Percentiles rank a stretch among this genome's conserved stretches.
phyloP scores from a whole-genome alignment of 1,284 basidiomycete genomes.

The Austroboletus novae-zelandiae region DNA sequence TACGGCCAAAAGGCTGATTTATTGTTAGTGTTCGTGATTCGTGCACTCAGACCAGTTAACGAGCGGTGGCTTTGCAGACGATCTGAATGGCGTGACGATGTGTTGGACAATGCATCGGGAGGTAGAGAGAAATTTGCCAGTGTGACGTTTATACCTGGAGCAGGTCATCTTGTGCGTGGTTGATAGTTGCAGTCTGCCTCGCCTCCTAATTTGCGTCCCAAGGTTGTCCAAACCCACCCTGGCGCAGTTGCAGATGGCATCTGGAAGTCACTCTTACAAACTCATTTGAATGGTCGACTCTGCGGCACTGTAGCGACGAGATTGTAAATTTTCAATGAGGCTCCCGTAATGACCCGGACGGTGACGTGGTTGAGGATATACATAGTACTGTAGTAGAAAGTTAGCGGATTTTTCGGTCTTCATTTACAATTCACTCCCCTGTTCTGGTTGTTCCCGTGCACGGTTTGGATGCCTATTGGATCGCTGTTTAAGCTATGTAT shows the following conservation, averaged over 20 bases:
- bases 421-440: too few species aligned
- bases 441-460: too few species aligned
- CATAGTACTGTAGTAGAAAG: too few species aligned
- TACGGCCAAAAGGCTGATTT: not conserved
- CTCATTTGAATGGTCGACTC: not conserved
- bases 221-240: not conserved
- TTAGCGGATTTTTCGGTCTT: too few species aligned
- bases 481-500: too few species aligned
- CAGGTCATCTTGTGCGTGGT: not conserved
- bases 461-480: too few species aligned
- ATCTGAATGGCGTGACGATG: not conserved
- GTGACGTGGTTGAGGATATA: too few species aligned
- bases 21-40: not conserved
- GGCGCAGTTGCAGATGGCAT: not conserved
- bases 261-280: not conserved
- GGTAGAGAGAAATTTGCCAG: conserved; percentile 7
- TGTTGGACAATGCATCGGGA: not conserved
- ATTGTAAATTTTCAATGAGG: not conserved
- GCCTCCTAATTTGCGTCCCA: not conserved
- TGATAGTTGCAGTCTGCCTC: not conserved
- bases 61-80: not conserved
- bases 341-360: too few species aligned
- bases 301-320: not conserved
- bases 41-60: not conserved
- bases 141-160: not conserved